Base-by-base conservation (phyloP, 169 alveolate species). In the Cryptosporidium bovis region DNA sequence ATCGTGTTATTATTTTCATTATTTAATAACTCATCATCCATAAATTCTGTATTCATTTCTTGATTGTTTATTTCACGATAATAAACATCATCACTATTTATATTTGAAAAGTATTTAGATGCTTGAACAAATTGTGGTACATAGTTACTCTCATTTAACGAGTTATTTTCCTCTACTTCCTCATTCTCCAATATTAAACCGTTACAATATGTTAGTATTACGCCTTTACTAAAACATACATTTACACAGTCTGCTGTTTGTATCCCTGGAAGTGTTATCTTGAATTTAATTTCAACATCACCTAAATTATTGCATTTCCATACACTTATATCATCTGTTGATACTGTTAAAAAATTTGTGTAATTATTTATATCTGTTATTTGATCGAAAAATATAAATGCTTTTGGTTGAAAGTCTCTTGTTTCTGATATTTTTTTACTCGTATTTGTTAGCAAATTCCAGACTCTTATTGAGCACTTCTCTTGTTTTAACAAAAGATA, bases 181-280 rank as follows among this genome's bases (percentile, higher is more conserved):
- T 34, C 65, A 16, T 2, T 46, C 4, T 77, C 69, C 2, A 40
- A 2, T 16, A 77, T 18, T 44, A 77, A 62, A 15, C 87, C 77
- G 56, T 62, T 77, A 29, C 87, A 60, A 40, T 77, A 77, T n/a
- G 87, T 62, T 71, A 77, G 58, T 24, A 77, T 77, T 60, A 77
- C 62, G 10, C 87, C 87, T 40, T 77, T 77, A 8, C 71, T 77
- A 48, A 40, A 77, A 20, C 87, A 77, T 33, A 77, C 87, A 60
- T 77, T 77, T 16, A 77, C 87, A 77, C 87, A 77, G 24, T 77
- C 87, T 13, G 87, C 87, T 15, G 87, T 77, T 46, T 77, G 69
- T 77, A 77, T 77, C n/a, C 87, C 87, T 56, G 87, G 87, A 8
- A 77, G 27, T 34, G 62, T 20, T 18, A 77, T 77, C 36, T 27